Evolutionary conservation across 495 filamentous ascomycete genomes (phyloP).

Genomic region (Cercophora newfieldiana): DNA sequence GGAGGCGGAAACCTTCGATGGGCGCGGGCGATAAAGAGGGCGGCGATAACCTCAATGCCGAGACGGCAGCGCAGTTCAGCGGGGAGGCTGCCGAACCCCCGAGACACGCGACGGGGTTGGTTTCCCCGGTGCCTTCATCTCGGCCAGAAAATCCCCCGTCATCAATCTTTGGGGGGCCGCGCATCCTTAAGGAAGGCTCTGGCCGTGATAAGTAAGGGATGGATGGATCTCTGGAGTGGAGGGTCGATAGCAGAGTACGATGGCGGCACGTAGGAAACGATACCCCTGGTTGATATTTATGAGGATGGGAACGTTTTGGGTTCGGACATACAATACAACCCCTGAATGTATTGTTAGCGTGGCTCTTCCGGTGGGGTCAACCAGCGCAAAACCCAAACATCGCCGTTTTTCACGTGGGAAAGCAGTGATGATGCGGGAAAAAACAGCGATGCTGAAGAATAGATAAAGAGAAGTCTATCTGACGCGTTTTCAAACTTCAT

Average conservation of each 20-base stretch:
- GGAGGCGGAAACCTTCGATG: not conserved
- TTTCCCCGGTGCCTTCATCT: not conserved
- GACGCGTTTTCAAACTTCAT: too few relatives aligned
- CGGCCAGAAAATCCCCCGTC: not conserved
- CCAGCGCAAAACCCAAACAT: too few relatives aligned
- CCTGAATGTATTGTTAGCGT: too few relatives aligned
- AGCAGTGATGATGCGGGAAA: too few relatives aligned
- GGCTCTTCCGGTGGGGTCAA: too few relatives aligned
- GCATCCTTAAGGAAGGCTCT: not conserved
- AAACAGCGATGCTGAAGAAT: too few relatives aligned
- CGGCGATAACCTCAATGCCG: not conserved
- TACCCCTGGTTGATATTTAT: not conserved
- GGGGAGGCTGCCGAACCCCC: not conserved
- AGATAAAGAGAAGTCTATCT: too few relatives aligned
- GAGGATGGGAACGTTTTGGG: not conserved
- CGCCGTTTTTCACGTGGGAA: too few relatives aligned
- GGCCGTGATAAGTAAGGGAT: not conserved
- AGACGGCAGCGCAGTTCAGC: not conserved
- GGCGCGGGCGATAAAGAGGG: not conserved
- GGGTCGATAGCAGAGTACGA: not conserved
- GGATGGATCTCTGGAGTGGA: not conserved
- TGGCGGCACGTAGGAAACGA: not conserved
- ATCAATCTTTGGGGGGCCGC: slow-evolving; percentile 7
- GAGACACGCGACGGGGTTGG: not conserved
- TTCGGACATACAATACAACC: too few relatives aligned